Evolutionary conservation across 805 yeast genomes (phyloP), one percentile per base, ranked within the genome.

Genomic region (Millerago galiae): DNA sequence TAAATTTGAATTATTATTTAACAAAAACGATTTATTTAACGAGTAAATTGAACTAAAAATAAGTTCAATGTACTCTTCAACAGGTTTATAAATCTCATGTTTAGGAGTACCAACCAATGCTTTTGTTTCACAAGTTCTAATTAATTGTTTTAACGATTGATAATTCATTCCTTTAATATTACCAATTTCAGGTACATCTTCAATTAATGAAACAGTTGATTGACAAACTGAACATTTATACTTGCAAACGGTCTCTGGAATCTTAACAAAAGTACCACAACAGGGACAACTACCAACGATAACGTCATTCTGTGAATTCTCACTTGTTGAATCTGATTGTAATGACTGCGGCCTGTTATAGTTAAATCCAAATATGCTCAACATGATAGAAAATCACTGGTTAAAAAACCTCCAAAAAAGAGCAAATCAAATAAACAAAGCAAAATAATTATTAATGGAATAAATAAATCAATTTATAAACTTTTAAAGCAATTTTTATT

Each of bases 221-320:
- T 67, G 70, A 53, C 95, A 85, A 4, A 77, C 67, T 0, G 79
- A 67, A 54, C 95, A 85, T 44, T 74, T 71, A 55, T 75, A 79
- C 43, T 65, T 70, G 7, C 47, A 32, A 4, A 61, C 62, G 9
- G 53, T 44, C 2, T 57, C 47, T 0, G 73, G 73, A 37, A 68
- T 60, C 40, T 63, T 67, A 26, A 74, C 51, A 13, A 63, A 43
- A 0, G 73, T 65, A 1, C 74, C 75, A 56, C 80, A 75, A 47
- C 79, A 74, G 6, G 62, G 60, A 48, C 80, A 75, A n/a, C 30
- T 48, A 29, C 36, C 38, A 9, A 53, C 40, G 2, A 43, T 30
- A 12, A 30, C 26, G 10, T 42, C 42, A 13, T 13, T 30, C 26
- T 14, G 42, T 8, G 42, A 38, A 40, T 37, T 35, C 16, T 17